A percentile compares a stretch with the other conserved stretches of the same genome.
These are phyloP conservation scores for Cucumis cinereus DNA, from an alignment of 306 rosid genomes.

Conservation along the genomic window DNA sequence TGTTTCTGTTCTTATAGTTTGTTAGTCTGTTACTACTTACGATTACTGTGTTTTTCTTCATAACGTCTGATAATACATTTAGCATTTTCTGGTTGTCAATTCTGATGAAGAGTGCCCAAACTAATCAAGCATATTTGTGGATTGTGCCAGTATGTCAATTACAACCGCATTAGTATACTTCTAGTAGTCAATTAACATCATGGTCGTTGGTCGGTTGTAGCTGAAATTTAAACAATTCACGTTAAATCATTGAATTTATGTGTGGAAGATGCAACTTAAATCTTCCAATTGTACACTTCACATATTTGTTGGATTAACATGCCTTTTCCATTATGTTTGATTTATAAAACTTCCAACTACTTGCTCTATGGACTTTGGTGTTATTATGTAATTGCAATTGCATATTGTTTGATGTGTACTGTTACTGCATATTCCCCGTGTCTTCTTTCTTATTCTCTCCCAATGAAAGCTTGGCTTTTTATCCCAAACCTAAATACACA, in stretches of 20 bases:
- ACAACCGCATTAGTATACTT: neutral
- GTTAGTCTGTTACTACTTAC: neutral
- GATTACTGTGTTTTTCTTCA: neutral
- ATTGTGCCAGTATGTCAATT: neutral
- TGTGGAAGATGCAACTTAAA: neutral
- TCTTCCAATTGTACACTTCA: neutral
- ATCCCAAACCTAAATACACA: too few species aligned
- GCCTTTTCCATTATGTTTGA: neutral
- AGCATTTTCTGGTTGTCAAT: neutral
- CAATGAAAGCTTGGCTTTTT: too few species aligned
- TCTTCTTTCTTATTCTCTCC: too few species aligned
- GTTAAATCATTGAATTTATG: neutral
- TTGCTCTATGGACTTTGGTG: neutral
- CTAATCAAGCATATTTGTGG: neutral
- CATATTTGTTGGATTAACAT: neutral
- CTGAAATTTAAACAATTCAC: neutral
- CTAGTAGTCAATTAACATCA: neutral
- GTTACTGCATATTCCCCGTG: too few species aligned
- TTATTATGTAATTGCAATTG: neutral
- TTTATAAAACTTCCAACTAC: neutral
- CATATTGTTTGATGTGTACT: neutral
- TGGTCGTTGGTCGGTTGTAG: neutral
- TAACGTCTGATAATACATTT: neutral
- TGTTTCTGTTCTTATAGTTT: neutral
- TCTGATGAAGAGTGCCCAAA: neutral